Base-by-base conservation (phyloP, 1,139 yeast species). In the Suhomyces guaymorum region DNA sequence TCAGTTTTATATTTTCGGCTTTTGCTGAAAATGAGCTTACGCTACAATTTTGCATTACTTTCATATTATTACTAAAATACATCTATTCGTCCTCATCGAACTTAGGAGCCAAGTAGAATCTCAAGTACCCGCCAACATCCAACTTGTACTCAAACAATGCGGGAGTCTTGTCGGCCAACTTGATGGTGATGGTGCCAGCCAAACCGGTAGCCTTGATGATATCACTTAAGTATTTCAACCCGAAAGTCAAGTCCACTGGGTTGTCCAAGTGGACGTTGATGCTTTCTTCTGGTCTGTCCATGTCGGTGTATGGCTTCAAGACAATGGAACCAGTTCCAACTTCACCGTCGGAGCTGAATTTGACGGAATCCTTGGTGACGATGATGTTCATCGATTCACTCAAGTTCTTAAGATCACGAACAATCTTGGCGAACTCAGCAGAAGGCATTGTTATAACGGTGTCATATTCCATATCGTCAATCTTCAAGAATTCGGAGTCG, bases 101-200 rank as follows among this genome's bases (percentile, higher is more conserved):
- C 75, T 92, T 92, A 42, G 98, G 98, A 51, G 98, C 98, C 65
- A 92, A 77, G 77, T 86, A 92, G 77, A 86, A 92, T 63, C 96
- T 83, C 61, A 92, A 73, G 66, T 87, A 87, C 34, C 99, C 98
- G 59, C 94, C 87, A 24, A 67, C 75, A 47, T 90, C 86, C 60
- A 92, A 74, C 64, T 84, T 85, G 70, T 84, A 92, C 68, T 90
- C 97, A 55, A 92, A 88, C 59, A 89, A 73, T 28, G 97, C 95
- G 20, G 99, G 99, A 14, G 95, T 81, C 60, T 86, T 89, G 54
- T 86, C 92, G 24, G 96, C 87, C 59, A 92, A 75, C 63, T 87
- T 85, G 49, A 92, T 75, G 33, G 94, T 83, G 45, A 92, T 90
- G 28, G 82, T 71, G 34, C 76, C 68, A 1, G 96, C 74, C 52